Conservation (phyloP, 805 yeast species). For the Lachancea meyersii region DNA sequence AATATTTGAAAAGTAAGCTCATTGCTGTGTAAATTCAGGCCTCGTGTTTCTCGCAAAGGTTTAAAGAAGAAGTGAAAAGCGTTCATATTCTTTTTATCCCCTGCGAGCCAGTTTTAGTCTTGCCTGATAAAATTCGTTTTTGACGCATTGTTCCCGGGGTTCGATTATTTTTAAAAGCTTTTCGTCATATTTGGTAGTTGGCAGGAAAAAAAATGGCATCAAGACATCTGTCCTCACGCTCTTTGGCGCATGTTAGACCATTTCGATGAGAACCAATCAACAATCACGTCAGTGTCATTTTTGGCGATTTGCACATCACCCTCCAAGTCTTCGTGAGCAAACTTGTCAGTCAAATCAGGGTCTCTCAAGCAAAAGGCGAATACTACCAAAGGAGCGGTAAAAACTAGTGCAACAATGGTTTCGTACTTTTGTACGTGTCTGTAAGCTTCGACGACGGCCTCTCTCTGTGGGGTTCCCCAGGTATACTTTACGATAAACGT, state of each 20-base stretch:
- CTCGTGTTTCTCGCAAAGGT: too few relatives aligned
- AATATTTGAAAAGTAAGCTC: too few relatives aligned
- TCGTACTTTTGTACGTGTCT: constrained; percentile 53
- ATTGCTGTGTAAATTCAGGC: too few relatives aligned
- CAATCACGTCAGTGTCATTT: constrained; percentile 18
- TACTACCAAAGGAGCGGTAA: constrained; percentile 22
- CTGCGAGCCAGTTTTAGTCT: too few relatives aligned
- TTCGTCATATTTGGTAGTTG: too few relatives aligned
- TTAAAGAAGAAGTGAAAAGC: too few relatives aligned
- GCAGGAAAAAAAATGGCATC: too few relatives aligned
- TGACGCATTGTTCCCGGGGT: too few relatives aligned
- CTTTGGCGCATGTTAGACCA: neutral
- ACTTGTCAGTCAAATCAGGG: constrained; percentile 21
- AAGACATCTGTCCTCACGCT: too few relatives aligned
- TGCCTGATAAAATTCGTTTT: too few relatives aligned
- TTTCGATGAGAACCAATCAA: constrained; percentile 14
- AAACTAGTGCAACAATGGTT: constrained; percentile 38
- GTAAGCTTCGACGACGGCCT: constrained; percentile 52
- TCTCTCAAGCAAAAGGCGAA: constrained; percentile 27
- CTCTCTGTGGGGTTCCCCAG: constrained; percentile 61
- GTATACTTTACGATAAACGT: constrained; percentile 41
- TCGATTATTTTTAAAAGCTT: too few relatives aligned
- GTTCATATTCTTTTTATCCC: too few relatives aligned
- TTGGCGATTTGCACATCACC: constrained; percentile 20
- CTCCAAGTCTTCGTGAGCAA: constrained; percentile 25